Base-by-base conservation (phyloP, 257 asterid species). In the Craterostigma plantagineum region DNA sequence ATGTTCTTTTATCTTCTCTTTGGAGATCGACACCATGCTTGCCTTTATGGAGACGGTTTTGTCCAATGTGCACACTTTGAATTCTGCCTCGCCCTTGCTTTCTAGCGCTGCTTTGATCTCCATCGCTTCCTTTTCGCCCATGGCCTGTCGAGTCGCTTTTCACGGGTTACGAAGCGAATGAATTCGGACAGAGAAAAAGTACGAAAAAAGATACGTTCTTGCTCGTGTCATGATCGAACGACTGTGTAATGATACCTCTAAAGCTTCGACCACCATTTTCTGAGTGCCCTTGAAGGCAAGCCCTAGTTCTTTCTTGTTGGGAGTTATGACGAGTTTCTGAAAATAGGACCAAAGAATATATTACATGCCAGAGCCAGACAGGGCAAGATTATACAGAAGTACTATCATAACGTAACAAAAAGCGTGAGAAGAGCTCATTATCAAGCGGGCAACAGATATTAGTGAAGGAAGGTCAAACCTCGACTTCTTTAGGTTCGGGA, bases 61-160 rank as follows among this genome's bases (percentile, higher is more conserved):
- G 62, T 63, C 74, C 1, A 79, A 79, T 27, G 75, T 74, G 41
- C 95, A 84, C 35, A 79, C 81, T 18, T 54, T 62, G 34, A 84
- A 76, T 42, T 72, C 92, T 5, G 68, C 87, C 67, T 79, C 93
- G 11, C 69, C 75, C 47, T 76, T 76, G 4, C 62, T 43, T 50
- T 84, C 92, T 52, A 84, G 36, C 50, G 68, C 55, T 4, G 67
- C 69, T 61, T 76, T 79, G 81, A 84, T 40, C 60, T 58, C 84
- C 91, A 84, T 68, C 27, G 93, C 95, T 45, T 53, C 70, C 54
- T 73, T 68, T 59, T 84, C 93, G 11, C 57, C 77, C 93, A 84
- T 79, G 34, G 90, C 70, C 95, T 83, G 42, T 5, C n/a, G n/a
- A n/a, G n/a, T n/a, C n/a, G n/a, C n/a, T 23, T 23, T 2, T 23